A percentile compares a stretch with the other conserved stretches of the same genome.
These are phyloP conservation scores for Aspergillus sergii DNA, from an alignment of 2,329 filamentous ascomycete species.

Conservation along the genomic window DNA sequence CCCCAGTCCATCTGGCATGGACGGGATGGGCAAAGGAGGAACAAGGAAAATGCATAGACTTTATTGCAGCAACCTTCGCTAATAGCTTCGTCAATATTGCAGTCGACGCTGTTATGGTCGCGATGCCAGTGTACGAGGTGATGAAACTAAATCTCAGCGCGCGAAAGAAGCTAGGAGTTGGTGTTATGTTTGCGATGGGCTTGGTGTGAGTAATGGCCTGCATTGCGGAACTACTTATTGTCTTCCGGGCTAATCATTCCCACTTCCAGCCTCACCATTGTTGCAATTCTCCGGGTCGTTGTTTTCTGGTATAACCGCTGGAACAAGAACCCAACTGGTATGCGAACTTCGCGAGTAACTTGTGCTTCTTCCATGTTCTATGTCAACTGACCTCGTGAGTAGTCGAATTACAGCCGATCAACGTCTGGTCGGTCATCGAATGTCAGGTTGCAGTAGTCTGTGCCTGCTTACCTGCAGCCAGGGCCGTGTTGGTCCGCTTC, in stretches of 20 bases:
- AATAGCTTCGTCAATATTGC: constrained; percentile 25
- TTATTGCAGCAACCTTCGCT: constrained; percentile 18
- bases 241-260: neutral
- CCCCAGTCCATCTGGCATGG: constrained; percentile 26
- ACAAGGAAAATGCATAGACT: constrained; percentile 22
- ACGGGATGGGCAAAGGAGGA: constrained; percentile 19
- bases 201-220: constrained; percentile 13
- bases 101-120: constrained; percentile 24
- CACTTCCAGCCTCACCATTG: constrained; percentile 21
- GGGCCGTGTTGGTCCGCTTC: constrained; percentile 25
- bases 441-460: constrained; percentile 29
- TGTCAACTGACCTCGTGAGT: neutral
- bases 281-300: constrained; percentile 29
- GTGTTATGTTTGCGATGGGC: constrained; percentile 24
- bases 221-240: neutral
- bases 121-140: constrained; percentile 26
- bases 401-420: constrained; percentile 27
- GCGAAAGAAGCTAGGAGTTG: constrained; percentile 21
- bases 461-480: constrained; percentile 29
- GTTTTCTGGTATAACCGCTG: constrained; percentile 30
- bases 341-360: no score
- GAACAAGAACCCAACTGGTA: constrained; percentile 23
- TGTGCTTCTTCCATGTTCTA: neutral
- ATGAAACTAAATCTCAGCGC: constrained; percentile 20
- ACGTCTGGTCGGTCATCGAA: constrained; percentile 34